Base-by-base conservation (phyloP, 257 asterid species). In the Solanum bulbocastanum region DNA sequence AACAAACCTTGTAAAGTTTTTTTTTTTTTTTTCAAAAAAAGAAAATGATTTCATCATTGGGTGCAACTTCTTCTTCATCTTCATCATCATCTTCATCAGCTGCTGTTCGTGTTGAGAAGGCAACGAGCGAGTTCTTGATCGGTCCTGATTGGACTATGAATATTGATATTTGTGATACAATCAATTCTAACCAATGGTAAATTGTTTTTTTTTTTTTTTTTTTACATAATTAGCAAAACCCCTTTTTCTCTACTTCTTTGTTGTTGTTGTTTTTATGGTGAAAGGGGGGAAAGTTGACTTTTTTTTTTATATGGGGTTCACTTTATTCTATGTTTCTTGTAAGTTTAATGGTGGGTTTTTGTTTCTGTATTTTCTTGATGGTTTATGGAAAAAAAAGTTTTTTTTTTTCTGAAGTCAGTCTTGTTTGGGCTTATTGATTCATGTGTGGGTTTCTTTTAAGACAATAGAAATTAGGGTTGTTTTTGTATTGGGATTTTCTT, bases 121-220 rank as follows among this genome's bases (percentile, higher is more conserved):
- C 99, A 13, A 97, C 99, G 30, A 97, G 98, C 97, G 99, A 97
- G 92, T 96, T 97, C 93, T 91, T 97, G 93, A 95, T 90, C 90
- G 96, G 95, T 12, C 99, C 99, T 88, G 99, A 97, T 93, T 97
- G 99, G 99, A 93, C 99, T 30, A 90, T 97, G 87, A 97, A 96
- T 88, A 93, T 97, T 58, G 99, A 96, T 90, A 96, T 97, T 72
- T 97, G 99, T 69, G 99, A 97, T 90, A 87, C 92, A 78, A 68
- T 96, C 90, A 97, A 97, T 91, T 91, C 88, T 25, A 86, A 86
- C 58, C 84, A 86, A 14, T 86, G 85, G 88, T 86, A 86, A 71
- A 65, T n/a, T 62, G 16, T 62, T 62, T 62, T 10, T 6, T 18
- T 46, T 62, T 10, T 6, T 18, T 46, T 10, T 85, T 37, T 32